Percentiles rank a stretch among this genome's conserved stretches.
These are phyloP conservation scores for Craterostigma plantagineum DNA, from an alignment of 257 asterid species.

Conservation along the genomic window DNA sequence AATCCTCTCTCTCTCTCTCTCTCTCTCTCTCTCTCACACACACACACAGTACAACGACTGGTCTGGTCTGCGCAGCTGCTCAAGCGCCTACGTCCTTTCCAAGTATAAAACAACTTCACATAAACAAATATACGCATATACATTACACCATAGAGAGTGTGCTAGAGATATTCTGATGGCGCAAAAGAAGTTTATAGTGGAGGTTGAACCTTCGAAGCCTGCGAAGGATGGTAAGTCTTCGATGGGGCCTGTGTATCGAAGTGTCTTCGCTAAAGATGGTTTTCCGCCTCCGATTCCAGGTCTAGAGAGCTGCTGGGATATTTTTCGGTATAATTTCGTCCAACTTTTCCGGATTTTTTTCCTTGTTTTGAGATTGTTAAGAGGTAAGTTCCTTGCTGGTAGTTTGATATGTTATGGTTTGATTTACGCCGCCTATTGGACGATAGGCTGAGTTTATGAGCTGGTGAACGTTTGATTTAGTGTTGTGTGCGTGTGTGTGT, in stretches of 20 bases:
- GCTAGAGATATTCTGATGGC: constrained; percentile 18
- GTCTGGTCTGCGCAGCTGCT: too few relatives aligned
- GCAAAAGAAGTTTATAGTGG: constrained; percentile 21
- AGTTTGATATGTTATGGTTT: background rate
- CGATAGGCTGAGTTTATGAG: too few relatives aligned
- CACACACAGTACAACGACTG: too few relatives aligned
- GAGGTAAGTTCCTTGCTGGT: background rate
- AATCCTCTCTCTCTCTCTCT: too few relatives aligned
- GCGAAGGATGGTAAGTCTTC: constrained; percentile 66
- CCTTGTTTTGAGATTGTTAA: background rate
- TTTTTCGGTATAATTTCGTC: constrained; percentile 53
- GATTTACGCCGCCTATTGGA: too few relatives aligned
- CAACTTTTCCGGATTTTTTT: background rate
- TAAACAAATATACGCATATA: too few relatives aligned
- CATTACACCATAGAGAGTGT: too few relatives aligned
- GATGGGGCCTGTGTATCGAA: constrained; percentile 75
- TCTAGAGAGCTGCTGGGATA: constrained; percentile 78
- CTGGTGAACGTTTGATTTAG: too few relatives aligned
- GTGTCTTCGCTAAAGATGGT: constrained; percentile 58
- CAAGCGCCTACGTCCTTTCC: too few relatives aligned
- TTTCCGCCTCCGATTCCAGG: constrained; percentile 64
- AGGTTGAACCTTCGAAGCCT: constrained; percentile 68
- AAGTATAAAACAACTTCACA: too few relatives aligned
- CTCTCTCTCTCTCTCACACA: too few relatives aligned
- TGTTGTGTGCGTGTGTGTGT: too few relatives aligned